A percentile compares a stretch with the other conserved stretches of the same genome.
Conservation (phyloP, 352 stramenopile genomes). For the Pythium aquatile region DNA sequence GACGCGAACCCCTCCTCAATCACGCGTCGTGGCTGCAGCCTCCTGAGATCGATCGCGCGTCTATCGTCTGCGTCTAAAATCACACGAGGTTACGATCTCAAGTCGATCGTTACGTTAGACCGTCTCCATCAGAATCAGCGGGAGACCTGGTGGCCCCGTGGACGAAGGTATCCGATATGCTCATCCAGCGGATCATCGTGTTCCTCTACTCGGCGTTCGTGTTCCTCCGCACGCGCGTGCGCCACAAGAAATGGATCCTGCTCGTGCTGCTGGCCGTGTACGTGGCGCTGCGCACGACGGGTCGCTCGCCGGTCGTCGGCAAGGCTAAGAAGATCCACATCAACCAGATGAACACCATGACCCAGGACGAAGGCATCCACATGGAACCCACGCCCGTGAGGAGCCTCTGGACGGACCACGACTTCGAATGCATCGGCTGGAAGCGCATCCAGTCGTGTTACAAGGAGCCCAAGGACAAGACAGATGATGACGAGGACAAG, state of each 20-base stretch:
- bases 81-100: not conserved
- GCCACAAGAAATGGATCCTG: slow-evolving; percentile 68
- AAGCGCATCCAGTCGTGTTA: slow-evolving; percentile 78
- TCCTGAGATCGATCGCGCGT: not conserved
- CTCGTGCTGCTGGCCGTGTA: slow-evolving; percentile 53
- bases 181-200: slow-evolving; percentile 74
- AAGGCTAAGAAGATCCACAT: slow-evolving; percentile 66
- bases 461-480: slow-evolving; percentile 42
- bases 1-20: not conserved
- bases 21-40: not conserved
- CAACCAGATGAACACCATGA: slow-evolving; percentile 71
- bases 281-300: slow-evolving; percentile 52
- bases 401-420: slow-evolving; percentile 68
- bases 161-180: slow-evolving; percentile 31
- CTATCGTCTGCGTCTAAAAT: not conserved
- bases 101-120: not conserved
- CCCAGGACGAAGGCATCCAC: slow-evolving; percentile 55
- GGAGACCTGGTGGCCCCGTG: not conserved
- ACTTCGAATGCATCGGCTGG: slow-evolving; percentile 85
- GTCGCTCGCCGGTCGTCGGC: slow-evolving; percentile 53
- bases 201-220: slow-evolving; percentile 54
- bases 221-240: slow-evolving; percentile 60
- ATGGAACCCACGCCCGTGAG: slow-evolving; percentile 57
- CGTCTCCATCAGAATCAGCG: not conserved
- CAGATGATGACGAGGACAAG: slow-evolving; percentile 17